phyloP scores from a whole-genome alignment of 805 yeast genomes.

The Pichia cephalocereana region DNA sequence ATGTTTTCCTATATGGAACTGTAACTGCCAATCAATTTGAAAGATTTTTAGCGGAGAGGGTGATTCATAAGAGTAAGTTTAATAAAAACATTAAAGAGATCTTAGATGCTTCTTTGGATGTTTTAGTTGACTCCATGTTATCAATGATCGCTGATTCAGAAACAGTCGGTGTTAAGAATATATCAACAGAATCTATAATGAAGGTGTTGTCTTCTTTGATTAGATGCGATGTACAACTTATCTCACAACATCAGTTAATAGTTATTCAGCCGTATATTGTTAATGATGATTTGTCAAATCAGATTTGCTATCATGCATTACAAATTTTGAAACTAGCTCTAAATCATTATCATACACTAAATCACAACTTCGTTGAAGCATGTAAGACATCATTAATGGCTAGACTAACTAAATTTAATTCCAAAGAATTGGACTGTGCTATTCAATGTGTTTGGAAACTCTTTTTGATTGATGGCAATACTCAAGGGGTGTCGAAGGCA shows the following conservation, averaged over 20 bases:
- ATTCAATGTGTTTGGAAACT: slow-evolving; percentile 60
- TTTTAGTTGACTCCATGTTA: slow-evolving; percentile 29
- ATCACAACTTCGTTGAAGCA: slow-evolving; percentile 39
- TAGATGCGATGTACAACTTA: slow-evolving; percentile 40
- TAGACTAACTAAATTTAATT: slow-evolving; percentile 50
- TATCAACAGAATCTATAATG: slow-evolving; percentile 28
- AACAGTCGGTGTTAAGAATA: slow-evolving; percentile 21
- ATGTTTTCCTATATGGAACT: slow-evolving; percentile 29
- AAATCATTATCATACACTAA: slow-evolving; percentile 33
- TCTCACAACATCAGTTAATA: slow-evolving; percentile 58
- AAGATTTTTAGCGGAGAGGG: slow-evolving; percentile 35
- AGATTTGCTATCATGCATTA: slow-evolving; percentile 40
- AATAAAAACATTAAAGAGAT: slow-evolving; percentile 10
- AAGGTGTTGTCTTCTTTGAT: slow-evolving; percentile 50
- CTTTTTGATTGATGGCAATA: slow-evolving; percentile 36
- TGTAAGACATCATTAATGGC: slow-evolving; percentile 45
- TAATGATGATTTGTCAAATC: slow-evolving; percentile 35
- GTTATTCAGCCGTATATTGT: slow-evolving; percentile 57
- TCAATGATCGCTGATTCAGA: slow-evolving; percentile 26
- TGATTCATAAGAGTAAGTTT: slow-evolving; percentile 26
- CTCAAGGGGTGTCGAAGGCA: slow-evolving; percentile 47
- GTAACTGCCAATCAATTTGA: slow-evolving; percentile 38
- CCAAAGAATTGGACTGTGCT: slow-evolving; percentile 60
- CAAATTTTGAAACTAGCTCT: slow-evolving; percentile 45
- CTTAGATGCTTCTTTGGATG: slow-evolving; percentile 17